phyloP scores from a whole-genome alignment of 441 rosid genomes.

The Eruca vesicaria region DNA sequence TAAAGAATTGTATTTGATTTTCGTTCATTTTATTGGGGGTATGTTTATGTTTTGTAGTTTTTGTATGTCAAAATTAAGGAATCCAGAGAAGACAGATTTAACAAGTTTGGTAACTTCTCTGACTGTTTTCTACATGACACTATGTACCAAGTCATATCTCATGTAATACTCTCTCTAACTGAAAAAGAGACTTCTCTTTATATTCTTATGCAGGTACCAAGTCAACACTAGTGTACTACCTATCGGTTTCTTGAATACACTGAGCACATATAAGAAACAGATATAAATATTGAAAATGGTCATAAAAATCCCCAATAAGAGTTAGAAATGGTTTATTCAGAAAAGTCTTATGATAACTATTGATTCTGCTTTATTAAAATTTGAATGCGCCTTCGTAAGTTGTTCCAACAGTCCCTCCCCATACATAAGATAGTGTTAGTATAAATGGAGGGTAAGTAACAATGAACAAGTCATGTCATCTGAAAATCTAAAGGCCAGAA shows the following conservation, averaged over 20 bases:
- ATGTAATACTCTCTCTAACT: no score
- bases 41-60: constrained; percentile 28
- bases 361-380: background rate
- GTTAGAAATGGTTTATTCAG: background rate
- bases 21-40: constrained; percentile 30
- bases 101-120: no score
- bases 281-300: no score
- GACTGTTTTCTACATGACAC: no score
- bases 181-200: no score
- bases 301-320: background rate
- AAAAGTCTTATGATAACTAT: background rate
- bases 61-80: constrained; percentile 9
- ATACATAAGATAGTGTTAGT: background rate
- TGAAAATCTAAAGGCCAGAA: constrained; percentile 11
- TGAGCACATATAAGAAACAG: no score
- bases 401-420: background rate
- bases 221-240: no score
- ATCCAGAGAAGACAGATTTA: background rate
- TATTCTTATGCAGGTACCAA: no score
- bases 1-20: constrained; percentile 24
- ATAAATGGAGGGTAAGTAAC: background rate
- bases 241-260: no score
- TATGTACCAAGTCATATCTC: no score
- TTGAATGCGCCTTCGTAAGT: background rate
- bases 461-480: background rate